Conservation (phyloP, 345 rosid species). For the Reutealis trisperma region DNA sequence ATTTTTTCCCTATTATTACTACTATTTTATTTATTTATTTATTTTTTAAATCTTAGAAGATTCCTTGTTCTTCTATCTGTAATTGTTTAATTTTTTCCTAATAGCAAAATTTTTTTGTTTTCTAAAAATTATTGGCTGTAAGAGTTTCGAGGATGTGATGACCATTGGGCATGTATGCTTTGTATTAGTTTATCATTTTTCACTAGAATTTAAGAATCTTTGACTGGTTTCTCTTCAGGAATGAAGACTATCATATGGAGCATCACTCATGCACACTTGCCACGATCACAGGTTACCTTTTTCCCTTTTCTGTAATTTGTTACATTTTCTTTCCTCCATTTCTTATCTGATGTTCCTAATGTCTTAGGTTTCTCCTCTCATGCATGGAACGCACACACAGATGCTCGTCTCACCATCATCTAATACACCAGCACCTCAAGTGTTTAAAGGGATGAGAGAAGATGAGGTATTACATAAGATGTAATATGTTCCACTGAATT, state of each 20-base stretch:
- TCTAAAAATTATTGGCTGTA: background rate
- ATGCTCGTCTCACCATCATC: conserved; percentile 65
- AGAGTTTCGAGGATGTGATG: background rate
- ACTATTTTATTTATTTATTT: too few species aligned
- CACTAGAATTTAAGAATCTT: conserved; percentile 7
- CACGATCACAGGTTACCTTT: conserved; percentile 79
- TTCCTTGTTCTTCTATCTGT: background rate
- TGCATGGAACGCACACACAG: conserved; percentile 68
- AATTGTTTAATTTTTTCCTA: background rate
- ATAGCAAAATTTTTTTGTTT: too few species aligned
- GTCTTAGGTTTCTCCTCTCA: conserved; percentile 51
- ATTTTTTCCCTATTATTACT: background rate
- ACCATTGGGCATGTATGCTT: background rate
- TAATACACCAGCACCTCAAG: conserved; percentile 62
- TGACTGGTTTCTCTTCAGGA: conserved; percentile 51
- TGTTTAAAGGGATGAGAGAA: conserved; percentile 92
- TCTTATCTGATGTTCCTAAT: conserved; percentile 31
- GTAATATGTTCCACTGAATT: conserved; percentile 1
- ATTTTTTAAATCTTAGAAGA: background rate
- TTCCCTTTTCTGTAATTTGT: conserved; percentile 3
- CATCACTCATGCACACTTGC: conserved; percentile 95
- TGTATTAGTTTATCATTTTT: background rate
- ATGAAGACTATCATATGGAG: conserved; percentile 99
- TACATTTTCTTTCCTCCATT: background rate
- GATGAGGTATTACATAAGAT: conserved; percentile 70